Evolutionary conservation across 495 filamentous ascomycete genomes (phyloP), one percentile per base, ranked within the genome.

Genomic region (Mytilinidion resinicola): DNA sequence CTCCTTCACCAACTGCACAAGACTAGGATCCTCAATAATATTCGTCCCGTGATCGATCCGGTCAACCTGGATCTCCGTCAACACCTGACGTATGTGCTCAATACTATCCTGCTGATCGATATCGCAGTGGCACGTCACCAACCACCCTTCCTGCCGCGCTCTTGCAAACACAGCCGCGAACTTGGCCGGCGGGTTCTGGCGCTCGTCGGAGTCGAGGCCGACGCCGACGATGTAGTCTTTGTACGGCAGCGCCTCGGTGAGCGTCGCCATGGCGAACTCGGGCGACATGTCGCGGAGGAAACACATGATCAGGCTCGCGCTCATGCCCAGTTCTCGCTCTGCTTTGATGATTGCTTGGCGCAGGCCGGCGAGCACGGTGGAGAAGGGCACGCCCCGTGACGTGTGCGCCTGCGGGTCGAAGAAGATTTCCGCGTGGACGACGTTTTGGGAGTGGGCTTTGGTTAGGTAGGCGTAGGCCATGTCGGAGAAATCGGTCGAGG

Each of bases 241-340:
- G 20, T 46, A 59, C 9, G 56, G 46, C 44, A 58, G 47, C 9
- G 48, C 55, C n/a, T 54, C 60, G n/a, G 15, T 54, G 25, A 55
- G 48, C 5, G 35, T 46, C 15, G 25, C 60, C 60, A 59, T 53
- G 6, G 60, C 55, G 17, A 37, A 53, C 12, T 41, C 44, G 12
- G 55, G 44, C 10, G 37, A 37, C 43, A 62, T 52, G 25, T 62
- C 55, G 35, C 46, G 55, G 14, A 62, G 43, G 17, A 62, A 53
- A 42, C 60, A 62, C 60, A 62, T 62, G 47, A 53, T 62, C 60
- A 56, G 12, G 34, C 42, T 56, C 7, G 54, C 41, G 19, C 41
- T 48, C 11, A 56, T 36, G 3, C 54, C 54, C 41, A 56, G 15
- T 30, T 56, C 54, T n/a, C 42, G 17, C 25, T 56, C 54, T n/a